Base-by-base conservation (phyloP, 1,284 basidiomycete genomes). In the Malassezia vespertilionis region DNA sequence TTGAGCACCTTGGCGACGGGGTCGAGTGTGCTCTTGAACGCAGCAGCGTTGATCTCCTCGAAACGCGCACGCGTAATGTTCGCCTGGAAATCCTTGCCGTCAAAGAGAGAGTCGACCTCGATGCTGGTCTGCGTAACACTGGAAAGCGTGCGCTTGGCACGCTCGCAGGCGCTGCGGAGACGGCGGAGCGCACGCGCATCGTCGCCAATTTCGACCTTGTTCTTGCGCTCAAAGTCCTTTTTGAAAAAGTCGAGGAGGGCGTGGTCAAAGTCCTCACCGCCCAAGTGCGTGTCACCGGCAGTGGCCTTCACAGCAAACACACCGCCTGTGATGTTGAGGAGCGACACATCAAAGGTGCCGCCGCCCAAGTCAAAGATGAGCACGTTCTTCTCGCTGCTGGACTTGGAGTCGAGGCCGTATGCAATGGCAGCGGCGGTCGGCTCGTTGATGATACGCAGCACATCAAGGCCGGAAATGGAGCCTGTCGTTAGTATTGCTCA, bases 331-430 rank as follows among this genome's bases (percentile, higher is more conserved):
- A 80, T 79, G 71, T 77, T 76, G 45, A 80, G 75, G 54, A 80
- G 75, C 48, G 79, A 80, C 53, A 80, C 78, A 77, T 80, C 79
- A 75, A 80, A 80, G 55, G 79, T 80, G 71, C 79, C 93, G 79
- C 91, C 91, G 73, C 91, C 91, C 56, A 99, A 80, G 79, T 99
- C 91, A 80, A 95, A 99, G 74, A 99, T 96, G 73, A 99, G 82
- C 54, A 99, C 91, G 73, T 91, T 95, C 78, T 89, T 89, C 80
- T 97, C 67, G 31, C 57, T 59, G 35, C 56, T 53, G 18, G 63
- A 66, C 62, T 70, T 70, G 52, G 61, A 65, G 67, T 78, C 78
- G 52, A 80, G 76, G 74, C 79, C 79, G 67, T 72, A 72, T 24
- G 74, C 73, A 57, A 75, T 74, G 56, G 74, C 74, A 39, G 74